phyloP scores from a whole-genome alignment of 1,284 basidiomycete genomes.

The Ceratobasidium sp. region DNA sequence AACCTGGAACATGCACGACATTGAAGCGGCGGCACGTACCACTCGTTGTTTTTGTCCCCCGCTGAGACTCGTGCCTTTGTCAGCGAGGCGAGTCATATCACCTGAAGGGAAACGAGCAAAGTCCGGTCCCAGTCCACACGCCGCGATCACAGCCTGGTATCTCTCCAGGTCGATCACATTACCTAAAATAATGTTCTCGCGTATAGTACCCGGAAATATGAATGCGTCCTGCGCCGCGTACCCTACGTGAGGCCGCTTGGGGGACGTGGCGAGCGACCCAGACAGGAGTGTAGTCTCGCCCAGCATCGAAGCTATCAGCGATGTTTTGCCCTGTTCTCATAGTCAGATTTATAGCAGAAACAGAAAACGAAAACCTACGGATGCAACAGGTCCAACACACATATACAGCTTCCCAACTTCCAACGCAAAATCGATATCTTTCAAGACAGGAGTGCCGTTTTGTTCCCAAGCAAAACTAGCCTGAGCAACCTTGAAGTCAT shows the following conservation, averaged over 20 bases:
- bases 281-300: conserved; percentile 6
- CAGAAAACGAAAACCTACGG: not conserved
- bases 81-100: conserved; percentile 37
- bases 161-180: conserved; percentile 29
- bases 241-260: conserved; percentile 3
- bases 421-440: conserved; percentile 14
- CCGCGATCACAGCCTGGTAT: conserved; percentile 44
- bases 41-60: conserved; percentile 27
- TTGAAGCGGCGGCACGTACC: not conserved
- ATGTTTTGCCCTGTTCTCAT: conserved; percentile 8
- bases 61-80: conserved; percentile 14
- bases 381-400: conserved; percentile 22
- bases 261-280: conserved; percentile 6
- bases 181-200: conserved; percentile 43
- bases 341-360: not conserved
- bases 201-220: conserved; percentile 12
- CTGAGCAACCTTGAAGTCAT: conserved; percentile 14
- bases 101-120: conserved; percentile 43
- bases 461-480: conserved; percentile 16
- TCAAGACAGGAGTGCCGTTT: not conserved
- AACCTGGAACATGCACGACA: not conserved
- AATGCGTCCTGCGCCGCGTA: conserved; percentile 28
- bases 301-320: not conserved
- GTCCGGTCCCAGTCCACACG: conserved; percentile 45
- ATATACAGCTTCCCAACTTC: conserved; percentile 12